Base-by-base conservation (phyloP, 306 rosid species). In the Fragaria vesca region DNA sequence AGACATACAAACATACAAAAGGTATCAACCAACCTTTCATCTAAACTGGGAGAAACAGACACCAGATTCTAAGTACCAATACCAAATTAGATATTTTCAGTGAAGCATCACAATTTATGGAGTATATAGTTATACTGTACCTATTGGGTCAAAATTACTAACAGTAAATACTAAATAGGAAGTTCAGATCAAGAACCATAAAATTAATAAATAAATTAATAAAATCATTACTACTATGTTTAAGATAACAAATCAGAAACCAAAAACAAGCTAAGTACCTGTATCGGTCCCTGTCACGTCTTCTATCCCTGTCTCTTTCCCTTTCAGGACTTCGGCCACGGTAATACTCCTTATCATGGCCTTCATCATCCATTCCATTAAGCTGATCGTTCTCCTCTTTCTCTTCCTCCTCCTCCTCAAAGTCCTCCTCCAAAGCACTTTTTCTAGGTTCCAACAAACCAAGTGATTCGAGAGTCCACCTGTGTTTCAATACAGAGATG, bases 351-450 rank as follows among this genome's bases (percentile, higher is more conserved):
- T 91, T 91, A 55, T 88, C 99, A 52, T 87, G 86, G 66, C 75
- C 80, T 54, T 81, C 96, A 79, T 91, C 97, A 75, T 91, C 97
- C 18, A 86, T 13, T 69, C 80, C 89, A 46, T 90, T 90, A 81
- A 90, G 91, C 57, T 90, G 92, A 42, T 90, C 97, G 69, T 82
- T 87, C 69, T 96, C 99, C 81, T 93, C 99, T 79, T 91, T 96
- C 82, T 95, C 99, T 81, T 95, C 98, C 80, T 95, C 98, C 80
- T 95, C 98, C 86, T 96, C 99, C 87, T 96, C 99, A 84, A 93
- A 96, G 85, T 96, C 99, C 54, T 93, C 99, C 77, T 96, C 99
- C 81, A 96, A 86, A 16, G 97, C 99, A 79, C 99, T 96, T 76
- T 89, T 89, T 76, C 99, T 89, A 61, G 85, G 91, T 77, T 93